A percentile compares a stretch with the other conserved stretches of the same genome.
phyloP scores from a whole-genome alignment of 495 filamentous ascomycete species.

The Trichoderma reesei region DNA sequence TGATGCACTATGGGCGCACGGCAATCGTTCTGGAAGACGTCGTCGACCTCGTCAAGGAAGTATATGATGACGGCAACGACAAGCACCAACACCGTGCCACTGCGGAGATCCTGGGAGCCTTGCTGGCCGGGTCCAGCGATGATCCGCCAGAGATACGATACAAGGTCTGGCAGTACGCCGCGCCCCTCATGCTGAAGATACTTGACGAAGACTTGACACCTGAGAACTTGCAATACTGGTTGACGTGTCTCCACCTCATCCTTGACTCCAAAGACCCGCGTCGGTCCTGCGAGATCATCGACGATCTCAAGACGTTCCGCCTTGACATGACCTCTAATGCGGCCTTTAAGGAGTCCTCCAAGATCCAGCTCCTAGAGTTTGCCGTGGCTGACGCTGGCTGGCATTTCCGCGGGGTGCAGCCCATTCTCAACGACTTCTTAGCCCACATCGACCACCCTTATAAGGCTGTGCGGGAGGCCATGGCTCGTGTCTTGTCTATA shows the following conservation, averaged over 20 bases:
- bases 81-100: conserved; percentile 98
- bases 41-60: conserved; percentile 59
- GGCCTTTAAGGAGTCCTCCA: conserved; percentile 97
- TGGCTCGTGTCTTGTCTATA: conserved; percentile 77
- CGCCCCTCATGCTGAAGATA: conserved; percentile 77
- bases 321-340: conserved; percentile 93
- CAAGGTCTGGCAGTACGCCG: conserved; percentile 76
- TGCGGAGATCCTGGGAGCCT: conserved; percentile 80
- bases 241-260: conserved; percentile 80
- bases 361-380: conserved; percentile 85
- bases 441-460: conserved; percentile 93
- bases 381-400: conserved; percentile 81
- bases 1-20: conserved; percentile 67
- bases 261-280: conserved; percentile 73
- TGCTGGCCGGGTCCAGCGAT: conserved; percentile 68
- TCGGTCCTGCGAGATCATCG: conserved; percentile 74
- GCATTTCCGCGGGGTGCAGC: conserved; percentile 89
- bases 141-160: conserved; percentile 57
- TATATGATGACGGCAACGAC: conserved; percentile 87
- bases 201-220: conserved; percentile 86
- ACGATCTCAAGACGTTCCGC: conserved; percentile 74
- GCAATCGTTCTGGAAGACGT: conserved; percentile 78
- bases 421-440: conserved; percentile 82
- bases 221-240: conserved; percentile 91
- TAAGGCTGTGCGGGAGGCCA: conserved; percentile 89